Evolutionary conservation across 345 rosid genomes (phyloP), one percentile per base, ranked within the genome.

Genomic region (Citrus inodora): DNA sequence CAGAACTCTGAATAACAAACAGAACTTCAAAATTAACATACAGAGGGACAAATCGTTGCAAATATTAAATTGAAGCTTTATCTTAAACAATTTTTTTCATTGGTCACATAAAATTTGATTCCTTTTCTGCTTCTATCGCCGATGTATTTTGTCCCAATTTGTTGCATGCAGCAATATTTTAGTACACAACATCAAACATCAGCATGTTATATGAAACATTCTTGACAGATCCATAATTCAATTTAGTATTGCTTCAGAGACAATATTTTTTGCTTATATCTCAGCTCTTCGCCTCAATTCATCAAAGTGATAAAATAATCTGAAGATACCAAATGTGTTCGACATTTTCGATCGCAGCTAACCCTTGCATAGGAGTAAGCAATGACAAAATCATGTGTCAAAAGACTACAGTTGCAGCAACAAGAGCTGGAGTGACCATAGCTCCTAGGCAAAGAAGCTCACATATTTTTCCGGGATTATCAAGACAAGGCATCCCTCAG

Each of bases 401-500:
- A 30, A 83, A 67, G n/a, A 66, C 69, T 48, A 7, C 7, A 35
- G 40, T 27, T 14, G 73, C 30, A 70, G 61, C 69, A 64, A 69
- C 75, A 24, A 80, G 81, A 80, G 86, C 84, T 38, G 76, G 76
- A 77, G 86, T 70, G 24, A 70, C 75, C 9, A 62, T 82, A 17
- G 79, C 87, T 79, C 89, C 89, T 0, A 76, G 35, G 61, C 30
- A 14, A 66, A 53, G 75, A 16, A 59, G 55, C 56, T 27, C 65
- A 28, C 71, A 13, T 4, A 35, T 38, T 25, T 73, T 80, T 51
- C 83, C 85, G 27, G 83, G 63, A 62, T 55, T 75, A 46, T 59
- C 82, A 5, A 82, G 65, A 61, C 82, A 82, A 33, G 87, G 85
- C 46, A 78, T 85, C 73, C 82, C 88, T 27, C 81, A 80, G 14